Base-by-base conservation (phyloP, 106 monocot species). In the Allium sativum region DNA sequence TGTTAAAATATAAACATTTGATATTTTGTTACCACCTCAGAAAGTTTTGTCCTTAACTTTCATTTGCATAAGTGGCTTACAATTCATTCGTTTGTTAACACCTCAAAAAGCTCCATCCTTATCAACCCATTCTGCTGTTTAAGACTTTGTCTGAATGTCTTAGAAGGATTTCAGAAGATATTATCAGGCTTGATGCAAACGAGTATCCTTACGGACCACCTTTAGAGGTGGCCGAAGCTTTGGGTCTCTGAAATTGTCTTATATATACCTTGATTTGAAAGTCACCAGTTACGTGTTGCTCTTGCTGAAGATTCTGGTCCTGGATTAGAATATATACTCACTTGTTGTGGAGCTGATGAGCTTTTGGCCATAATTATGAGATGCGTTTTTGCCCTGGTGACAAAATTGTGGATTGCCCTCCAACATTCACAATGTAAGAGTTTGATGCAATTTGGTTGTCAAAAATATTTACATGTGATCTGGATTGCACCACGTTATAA, bases 161-260 rank as follows among this genome's bases (percentile, higher is more conserved):
- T 67, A 88, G 98, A 56, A 84, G 98, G 43, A 92, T 85, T 46
- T 82, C 91, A 8, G 92, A 92, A 70, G 85, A 98, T 40, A 98
- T 98, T 21, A 73, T 98, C 65, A 98, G 92, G 67, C 84, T 98
- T 53, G 98, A 98, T 76, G 98, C 98, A 46, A 98, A 98, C 85
- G 98, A 98, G 66, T 92, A 98, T 61, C 98, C 98, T 66, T 98
- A 98, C 71, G 98, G 98, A 41, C 98, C 98, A 61, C 98, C 98
- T 67, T 62, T 76, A 44, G 65, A 98, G 98, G 98, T 98, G 2
- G 63, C 74, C 67, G 88, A 88, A 79, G 98, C 92, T 48, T 78
- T 98, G 72, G 88, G 45, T 44, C 69, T 46, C 44, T 98, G 48
- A 88, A 88, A 62, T 98, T 98, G 55, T 85, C 98, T 59, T 92